Conservation (phyloP, 1,139 yeast species). For the Hemisphaericaspora xylofermentans region DNA sequence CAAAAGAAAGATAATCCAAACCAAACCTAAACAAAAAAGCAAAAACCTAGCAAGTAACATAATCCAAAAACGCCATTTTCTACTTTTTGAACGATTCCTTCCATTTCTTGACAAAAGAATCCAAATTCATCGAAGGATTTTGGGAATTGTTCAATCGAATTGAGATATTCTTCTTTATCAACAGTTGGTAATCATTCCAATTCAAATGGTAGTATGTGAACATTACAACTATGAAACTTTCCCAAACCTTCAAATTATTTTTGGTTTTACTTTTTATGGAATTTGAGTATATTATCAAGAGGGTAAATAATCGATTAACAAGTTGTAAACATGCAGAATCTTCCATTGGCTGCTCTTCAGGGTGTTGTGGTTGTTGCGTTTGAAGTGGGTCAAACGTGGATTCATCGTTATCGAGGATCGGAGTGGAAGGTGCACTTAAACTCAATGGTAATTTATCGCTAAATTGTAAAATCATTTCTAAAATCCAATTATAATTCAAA, state of each 20-base stretch:
- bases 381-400: background rate
- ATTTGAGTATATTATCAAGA: slow-evolving; percentile 36
- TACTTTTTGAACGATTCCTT: slow-evolving; percentile 22
- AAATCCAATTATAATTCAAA: slow-evolving; percentile 30
- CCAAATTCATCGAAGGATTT: slow-evolving; percentile 35
- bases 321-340: slow-evolving; percentile 30
- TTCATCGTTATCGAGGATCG: slow-evolving; percentile 22
- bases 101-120: slow-evolving; percentile 43
- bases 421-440: slow-evolving; percentile 47
- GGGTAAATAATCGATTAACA: slow-evolving; percentile 32
- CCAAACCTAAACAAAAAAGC: background rate
- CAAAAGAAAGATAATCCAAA: background rate
- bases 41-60: background rate
- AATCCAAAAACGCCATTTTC: background rate
- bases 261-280: slow-evolving; percentile 34
- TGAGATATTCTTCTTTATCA: slow-evolving; percentile 34
- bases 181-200: slow-evolving; percentile 40
- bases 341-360: slow-evolving; percentile 7
- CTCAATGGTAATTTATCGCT: slow-evolving; percentile 46
- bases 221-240: slow-evolving; percentile 35
- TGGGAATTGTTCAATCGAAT: slow-evolving; percentile 38
- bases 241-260: slow-evolving; percentile 32
- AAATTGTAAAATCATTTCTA: slow-evolving; percentile 37
- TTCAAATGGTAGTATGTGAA: slow-evolving; percentile 44
- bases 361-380: background rate